Evolutionary conservation across 306 rosid genomes (phyloP), one percentile per base, ranked within the genome.

Genomic region (Betula pendula): DNA sequence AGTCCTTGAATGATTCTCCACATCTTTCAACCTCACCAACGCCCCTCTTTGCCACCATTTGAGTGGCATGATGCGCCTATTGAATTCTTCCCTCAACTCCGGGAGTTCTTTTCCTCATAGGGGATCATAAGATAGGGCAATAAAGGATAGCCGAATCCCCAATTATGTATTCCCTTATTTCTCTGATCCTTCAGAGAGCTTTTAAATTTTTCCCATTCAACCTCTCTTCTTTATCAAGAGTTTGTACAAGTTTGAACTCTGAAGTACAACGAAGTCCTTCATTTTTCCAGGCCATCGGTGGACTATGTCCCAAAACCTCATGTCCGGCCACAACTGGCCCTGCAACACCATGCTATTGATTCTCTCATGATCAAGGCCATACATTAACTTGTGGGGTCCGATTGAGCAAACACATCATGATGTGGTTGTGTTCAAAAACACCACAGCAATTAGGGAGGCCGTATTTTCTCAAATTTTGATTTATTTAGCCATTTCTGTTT

Each of bases 381-480:
- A 85, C 83, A 43, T 89, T 75, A 42, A n/a, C 85, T 85, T 2
- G 83, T 45, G 17, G 89, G 85, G 70, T 92, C 96, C 2, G 91
- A 81, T 31, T 82, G 72, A 96, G 89, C 79, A 90, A 77, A 81
- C 92, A 89, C 96, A 92, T 82, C 67, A 76, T 87, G 75, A 94
- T 88, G 81, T 89, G 97, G 96, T 92, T 2, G 82, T 77, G 77
- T 92, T n/a, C 97, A 15, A 94, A 73, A 38, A 81, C 89, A 17
- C 98, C 94, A 10, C 96, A 92, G 75, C 97, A 94, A 71, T 94
- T 94, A 0, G 96, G 98, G 74, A 94, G 85, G 72, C 98, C 98
- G 82, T n/a, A 85, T 70, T 71, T 85, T 92, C 87, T 90, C 91
- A 49, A 94, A 94, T 77, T 90, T 89, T 25, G 90, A 76, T 81